Conservation (phyloP, 495 filamentous ascomycete species). For the Beverwykella pulmonaria region DNA sequence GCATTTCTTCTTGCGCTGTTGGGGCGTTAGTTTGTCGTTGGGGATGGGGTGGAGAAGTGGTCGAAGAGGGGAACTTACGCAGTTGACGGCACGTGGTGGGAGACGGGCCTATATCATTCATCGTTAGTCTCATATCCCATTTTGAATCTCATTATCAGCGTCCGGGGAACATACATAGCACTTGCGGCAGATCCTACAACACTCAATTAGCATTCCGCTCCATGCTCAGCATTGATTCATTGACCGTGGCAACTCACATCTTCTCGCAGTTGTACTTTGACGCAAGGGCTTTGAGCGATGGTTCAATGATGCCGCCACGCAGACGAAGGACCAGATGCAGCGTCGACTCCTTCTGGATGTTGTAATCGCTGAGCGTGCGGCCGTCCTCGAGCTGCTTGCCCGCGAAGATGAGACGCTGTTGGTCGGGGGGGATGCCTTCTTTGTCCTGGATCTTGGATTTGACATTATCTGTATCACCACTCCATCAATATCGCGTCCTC, state of each 20-base stretch:
- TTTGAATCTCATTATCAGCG: not conserved
- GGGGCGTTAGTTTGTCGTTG: conserved; percentile 6
- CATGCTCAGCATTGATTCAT: not conserved
- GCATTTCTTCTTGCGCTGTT: conserved; percentile 91
- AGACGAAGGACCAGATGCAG: conserved; percentile 99
- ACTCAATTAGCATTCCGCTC: conserved; percentile 4
- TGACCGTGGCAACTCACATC: conserved; percentile 51
- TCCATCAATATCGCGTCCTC: conserved; percentile 8
- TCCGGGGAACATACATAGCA: conserved; percentile 75
- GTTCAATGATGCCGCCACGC: conserved; percentile 99
- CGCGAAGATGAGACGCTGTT: conserved; percentile 99
- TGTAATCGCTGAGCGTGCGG: conserved; percentile 97
- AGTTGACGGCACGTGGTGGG: conserved; percentile 97
- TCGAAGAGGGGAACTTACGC: conserved; percentile 45
- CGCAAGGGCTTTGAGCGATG: conserved; percentile 95
- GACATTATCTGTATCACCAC: conserved; percentile 43
- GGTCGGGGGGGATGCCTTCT: conserved; percentile 98
- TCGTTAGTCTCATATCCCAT: not conserved
- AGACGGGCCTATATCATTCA: conserved; percentile 69
- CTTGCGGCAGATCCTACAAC: conserved; percentile 89
- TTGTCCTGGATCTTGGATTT: conserved; percentile 82
- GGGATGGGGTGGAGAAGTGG: not conserved
- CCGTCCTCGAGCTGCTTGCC: conserved; percentile 99
- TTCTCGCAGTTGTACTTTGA: conserved; percentile 99
- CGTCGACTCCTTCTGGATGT: conserved; percentile 99